Conservation (phyloP, 1,284 basidiomycete genomes). For the Ustanciosporium gigantosporum region DNA sequence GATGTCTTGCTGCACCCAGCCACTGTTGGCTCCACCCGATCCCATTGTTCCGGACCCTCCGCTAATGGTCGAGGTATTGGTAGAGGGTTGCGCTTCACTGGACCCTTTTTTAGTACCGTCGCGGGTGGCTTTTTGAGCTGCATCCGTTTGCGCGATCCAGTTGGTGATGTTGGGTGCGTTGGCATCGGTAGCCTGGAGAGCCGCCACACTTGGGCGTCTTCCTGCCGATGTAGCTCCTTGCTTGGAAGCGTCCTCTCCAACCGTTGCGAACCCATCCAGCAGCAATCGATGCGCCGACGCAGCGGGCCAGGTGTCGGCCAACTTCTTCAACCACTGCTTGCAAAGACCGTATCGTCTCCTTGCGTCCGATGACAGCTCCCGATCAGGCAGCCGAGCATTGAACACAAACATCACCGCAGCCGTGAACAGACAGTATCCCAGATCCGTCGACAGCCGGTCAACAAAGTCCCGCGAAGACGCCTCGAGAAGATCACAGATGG, state of each 20-base stretch:
- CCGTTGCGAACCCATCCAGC: slow-evolving; percentile 50
- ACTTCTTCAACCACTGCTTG: slow-evolving; percentile 46
- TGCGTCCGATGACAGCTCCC: slow-evolving; percentile 26
- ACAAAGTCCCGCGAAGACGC: slow-evolving; percentile 37
- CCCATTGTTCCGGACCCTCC: too few species aligned
- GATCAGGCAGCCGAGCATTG: slow-evolving; percentile 44
- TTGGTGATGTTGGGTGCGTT: slow-evolving; percentile 12
- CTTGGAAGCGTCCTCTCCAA: slow-evolving; percentile 41
- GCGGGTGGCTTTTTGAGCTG: background rate
- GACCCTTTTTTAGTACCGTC: too few species aligned
- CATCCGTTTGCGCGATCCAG: slow-evolving; percentile 39
- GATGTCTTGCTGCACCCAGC: background rate
- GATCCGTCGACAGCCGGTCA: slow-evolving; percentile 45
- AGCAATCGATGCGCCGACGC: slow-evolving; percentile 49
- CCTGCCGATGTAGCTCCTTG: slow-evolving; percentile 2
- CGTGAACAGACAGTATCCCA: slow-evolving; percentile 55
- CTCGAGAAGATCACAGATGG: slow-evolving; percentile 48
- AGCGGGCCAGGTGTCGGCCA: slow-evolving; percentile 51
- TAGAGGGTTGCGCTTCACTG: background rate
- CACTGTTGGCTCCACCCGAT: background rate
- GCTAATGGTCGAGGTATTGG: too few species aligned
- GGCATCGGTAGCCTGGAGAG: slow-evolving; percentile 10
- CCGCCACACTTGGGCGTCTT: slow-evolving; percentile 15
- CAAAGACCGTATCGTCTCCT: slow-evolving; percentile 42
- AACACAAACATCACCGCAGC: slow-evolving; percentile 53